Evolutionary conservation across 1,139 yeast genomes (phyloP).

Genomic region (Saccharomyces hybrid): DNA sequence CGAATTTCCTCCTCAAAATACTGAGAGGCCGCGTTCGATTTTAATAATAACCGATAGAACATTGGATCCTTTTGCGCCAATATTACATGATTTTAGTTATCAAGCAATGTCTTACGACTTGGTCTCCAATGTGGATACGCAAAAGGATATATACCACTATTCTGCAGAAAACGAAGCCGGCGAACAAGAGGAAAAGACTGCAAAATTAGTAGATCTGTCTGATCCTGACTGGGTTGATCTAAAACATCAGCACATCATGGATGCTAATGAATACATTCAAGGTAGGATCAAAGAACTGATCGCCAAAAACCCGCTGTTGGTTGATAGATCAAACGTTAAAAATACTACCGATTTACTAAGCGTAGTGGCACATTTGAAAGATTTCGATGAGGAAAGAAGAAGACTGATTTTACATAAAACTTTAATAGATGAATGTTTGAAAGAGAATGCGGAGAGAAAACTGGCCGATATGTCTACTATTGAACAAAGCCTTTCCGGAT

Average conservation of each 20-base stretch:
- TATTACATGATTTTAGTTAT: constrained; percentile 86
- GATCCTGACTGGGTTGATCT: constrained; percentile 72
- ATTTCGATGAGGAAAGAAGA: constrained; percentile 60
- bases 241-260: constrained; percentile 71
- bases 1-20: constrained; percentile 48
- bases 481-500: constrained; percentile 69
- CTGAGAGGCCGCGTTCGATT: constrained; percentile 60
- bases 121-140: constrained; percentile 38
- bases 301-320: constrained; percentile 63
- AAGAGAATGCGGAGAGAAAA: constrained; percentile 44
- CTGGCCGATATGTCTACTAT: constrained; percentile 60
- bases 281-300: constrained; percentile 60
- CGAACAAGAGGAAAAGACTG: constrained; percentile 39
- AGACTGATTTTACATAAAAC: constrained; percentile 53
- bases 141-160: constrained; percentile 48
- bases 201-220: constrained; percentile 44
- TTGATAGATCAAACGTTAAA: constrained; percentile 54
- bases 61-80: constrained; percentile 73
- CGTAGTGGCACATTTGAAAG: constrained; percentile 60
- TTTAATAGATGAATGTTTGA: constrained; percentile 51
- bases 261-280: constrained; percentile 58
- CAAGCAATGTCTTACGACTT: constrained; percentile 87
- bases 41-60: constrained; percentile 76
- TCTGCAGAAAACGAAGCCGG: constrained; percentile 57
- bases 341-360: constrained; percentile 55